phyloP scores from a whole-genome alignment of 1,284 basidiomycete species.

The Melampsora occidentalis region DNA sequence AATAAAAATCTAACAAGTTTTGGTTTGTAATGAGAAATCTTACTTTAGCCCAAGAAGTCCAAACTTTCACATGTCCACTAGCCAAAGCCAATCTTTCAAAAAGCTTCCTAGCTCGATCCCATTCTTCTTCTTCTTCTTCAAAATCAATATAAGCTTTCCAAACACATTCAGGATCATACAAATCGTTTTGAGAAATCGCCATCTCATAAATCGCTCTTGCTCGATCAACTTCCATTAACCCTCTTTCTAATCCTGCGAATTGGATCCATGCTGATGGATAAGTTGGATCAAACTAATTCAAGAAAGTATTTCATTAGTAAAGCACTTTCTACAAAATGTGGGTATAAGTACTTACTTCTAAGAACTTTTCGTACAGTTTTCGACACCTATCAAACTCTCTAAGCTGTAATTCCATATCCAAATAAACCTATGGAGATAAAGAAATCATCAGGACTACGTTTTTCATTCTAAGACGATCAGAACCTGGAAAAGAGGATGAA shows the following conservation, averaged over 20 bases:
- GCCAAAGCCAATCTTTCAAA: slow-evolving; percentile 84
- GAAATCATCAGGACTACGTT: not conserved
- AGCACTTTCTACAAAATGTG: not conserved
- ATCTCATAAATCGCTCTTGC: slow-evolving; percentile 95
- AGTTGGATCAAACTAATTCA: slow-evolving; percentile 72
- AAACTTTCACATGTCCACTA: slow-evolving; percentile 84
- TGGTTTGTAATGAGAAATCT: slow-evolving; percentile 56
- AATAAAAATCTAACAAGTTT: slow-evolving; percentile 56
- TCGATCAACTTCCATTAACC: slow-evolving; percentile 84
- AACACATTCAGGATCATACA: slow-evolving; percentile 97
- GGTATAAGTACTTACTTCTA: slow-evolving; percentile 63
- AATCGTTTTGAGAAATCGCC: slow-evolving; percentile 78
- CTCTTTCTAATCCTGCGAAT: slow-evolving; percentile 90
- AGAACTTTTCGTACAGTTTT: slow-evolving; percentile 87
- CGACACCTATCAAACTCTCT: slow-evolving; percentile 90
- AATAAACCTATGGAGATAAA: slow-evolving; percentile 72
- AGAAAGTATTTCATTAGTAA: not conserved
- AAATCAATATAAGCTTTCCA: slow-evolving; percentile 96
- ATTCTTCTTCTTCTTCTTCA: slow-evolving; percentile 89
- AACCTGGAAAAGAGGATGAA: not conserved
- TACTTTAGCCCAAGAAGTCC: slow-evolving; percentile 51
- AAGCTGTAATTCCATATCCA: slow-evolving; percentile 76
- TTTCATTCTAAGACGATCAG: slow-evolving; percentile 56
- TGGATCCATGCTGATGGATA: slow-evolving; percentile 94
- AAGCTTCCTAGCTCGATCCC: slow-evolving; percentile 75